phyloP scores from a whole-genome alignment of 345 rosid genomes.

The Rhizophora apiculata region DNA sequence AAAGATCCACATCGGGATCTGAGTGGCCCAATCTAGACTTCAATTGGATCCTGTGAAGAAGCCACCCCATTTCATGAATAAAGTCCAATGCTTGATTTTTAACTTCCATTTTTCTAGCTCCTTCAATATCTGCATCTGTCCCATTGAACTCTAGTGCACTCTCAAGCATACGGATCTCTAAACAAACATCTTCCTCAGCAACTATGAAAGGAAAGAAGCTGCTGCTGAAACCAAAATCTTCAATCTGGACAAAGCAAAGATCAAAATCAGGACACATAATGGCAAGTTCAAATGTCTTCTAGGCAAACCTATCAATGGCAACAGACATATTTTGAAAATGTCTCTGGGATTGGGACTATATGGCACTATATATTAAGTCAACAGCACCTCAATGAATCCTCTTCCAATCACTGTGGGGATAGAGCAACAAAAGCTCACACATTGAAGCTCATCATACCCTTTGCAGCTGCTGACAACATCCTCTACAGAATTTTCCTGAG shows the following conservation, averaged over 20 bases:
- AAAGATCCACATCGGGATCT: constrained; percentile 59
- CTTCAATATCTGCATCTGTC: constrained; percentile 40
- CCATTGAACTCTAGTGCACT: constrained; percentile 53
- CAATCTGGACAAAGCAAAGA: constrained; percentile 58
- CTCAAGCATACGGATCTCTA: constrained; percentile 83
- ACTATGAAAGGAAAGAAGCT: constrained; percentile 95
- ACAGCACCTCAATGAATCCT: constrained; percentile 90
- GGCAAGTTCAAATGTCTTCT: background rate
- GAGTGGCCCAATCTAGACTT: constrained; percentile 52
- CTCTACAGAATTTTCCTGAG: constrained; percentile 47
- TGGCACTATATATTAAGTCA: background rate
- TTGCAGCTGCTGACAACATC: constrained; percentile 40
- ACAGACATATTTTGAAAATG: too few species aligned
- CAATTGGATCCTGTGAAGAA: constrained; percentile 78
- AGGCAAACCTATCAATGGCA: background rate
- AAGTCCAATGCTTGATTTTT: constrained; percentile 81
- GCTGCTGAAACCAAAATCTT: constrained; percentile 80
- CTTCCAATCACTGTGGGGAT: constrained; percentile 62
- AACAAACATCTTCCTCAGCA: constrained; percentile 78
- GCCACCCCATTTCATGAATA: constrained; percentile 97
- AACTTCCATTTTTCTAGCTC: constrained; percentile 36
- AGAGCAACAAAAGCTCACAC: constrained; percentile 61
- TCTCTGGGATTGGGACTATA: too few species aligned
- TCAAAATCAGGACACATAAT: constrained; percentile 7
- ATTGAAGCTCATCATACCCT: constrained; percentile 56